These are phyloP conservation scores for Micractinium conductrix DNA, from an alignment of 139 green algal genomes.

Conservation along the genomic window DNA sequence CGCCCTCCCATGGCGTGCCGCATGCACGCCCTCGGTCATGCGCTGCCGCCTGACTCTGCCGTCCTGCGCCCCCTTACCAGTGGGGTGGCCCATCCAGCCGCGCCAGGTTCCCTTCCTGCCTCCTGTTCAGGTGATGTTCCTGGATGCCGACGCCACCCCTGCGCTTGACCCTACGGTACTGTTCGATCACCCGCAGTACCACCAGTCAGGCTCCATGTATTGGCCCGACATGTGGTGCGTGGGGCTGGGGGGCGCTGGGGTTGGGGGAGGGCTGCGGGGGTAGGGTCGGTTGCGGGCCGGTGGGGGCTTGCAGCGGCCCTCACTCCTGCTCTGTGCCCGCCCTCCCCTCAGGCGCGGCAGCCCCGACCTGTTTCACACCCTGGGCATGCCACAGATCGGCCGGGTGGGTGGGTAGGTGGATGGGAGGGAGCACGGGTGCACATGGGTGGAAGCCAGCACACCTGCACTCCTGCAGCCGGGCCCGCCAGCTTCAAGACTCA, in stretches of 20 bases:
- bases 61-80: too few species aligned
- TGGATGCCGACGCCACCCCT: slow-evolving; percentile 49
- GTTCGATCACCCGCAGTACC: slow-evolving; percentile 38
- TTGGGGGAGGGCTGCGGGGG: too few species aligned
- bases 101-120: background rate
- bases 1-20: background rate
- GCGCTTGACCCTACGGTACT: slow-evolving; percentile 36
- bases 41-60: background rate
- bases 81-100: too few species aligned
- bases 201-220: slow-evolving; percentile 42
- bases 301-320: too few species aligned
- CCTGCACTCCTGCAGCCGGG: too few species aligned
- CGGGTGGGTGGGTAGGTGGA: too few species aligned
- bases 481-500: too few species aligned
- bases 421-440: too few species aligned
- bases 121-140: slow-evolving; percentile 37
- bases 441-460: too few species aligned
- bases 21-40: background rate
- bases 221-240: slow-evolving; percentile 53
- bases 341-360: background rate
- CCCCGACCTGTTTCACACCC: slow-evolving; percentile 30
- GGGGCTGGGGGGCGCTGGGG: background rate
- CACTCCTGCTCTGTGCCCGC: background rate
- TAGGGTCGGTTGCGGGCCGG: too few species aligned
- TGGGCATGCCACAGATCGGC: slow-evolving; percentile 23